phyloP scores from a whole-genome alignment of 805 yeast species.

The Pichia scutulata region DNA sequence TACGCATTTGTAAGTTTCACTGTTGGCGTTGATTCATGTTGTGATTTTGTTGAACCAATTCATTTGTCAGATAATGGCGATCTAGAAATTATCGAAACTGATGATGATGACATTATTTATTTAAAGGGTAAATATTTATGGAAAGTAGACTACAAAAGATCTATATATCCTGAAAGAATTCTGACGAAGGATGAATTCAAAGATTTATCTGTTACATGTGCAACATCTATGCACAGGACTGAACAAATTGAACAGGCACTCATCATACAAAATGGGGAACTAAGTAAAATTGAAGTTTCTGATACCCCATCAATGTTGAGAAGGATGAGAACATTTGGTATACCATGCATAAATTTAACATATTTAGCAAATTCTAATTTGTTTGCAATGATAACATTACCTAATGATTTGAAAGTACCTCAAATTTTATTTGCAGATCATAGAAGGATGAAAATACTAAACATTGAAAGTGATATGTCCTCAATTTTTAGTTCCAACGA shows the following conservation, averaged over 20 bases:
- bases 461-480: not conserved
- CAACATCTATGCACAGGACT: not conserved
- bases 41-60: not conserved
- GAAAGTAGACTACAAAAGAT: conserved; percentile 19
- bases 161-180: conserved; percentile 22
- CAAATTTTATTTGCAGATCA: not conserved
- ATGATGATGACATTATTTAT: conserved; percentile 7
- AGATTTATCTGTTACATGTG: not conserved
- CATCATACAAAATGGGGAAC: not conserved
- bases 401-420: not conserved
- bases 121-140: conserved; percentile 22
- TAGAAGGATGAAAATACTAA: not conserved
- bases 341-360: not conserved
- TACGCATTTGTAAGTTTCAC: conserved; percentile 3
- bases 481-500: not conserved
- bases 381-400: not conserved
- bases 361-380: not conserved
- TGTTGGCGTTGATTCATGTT: not conserved
- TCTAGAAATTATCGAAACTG: conserved; percentile 12
- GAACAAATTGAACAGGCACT: not conserved
- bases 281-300: not conserved
- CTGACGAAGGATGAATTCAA: conserved; percentile 15
- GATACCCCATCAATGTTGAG: not conserved
- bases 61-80: conserved; percentile 17
- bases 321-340: not conserved